These are phyloP conservation scores for Arachis hypogaea DNA, from an alignment of 306 rosid species.

Conservation along the genomic window DNA sequence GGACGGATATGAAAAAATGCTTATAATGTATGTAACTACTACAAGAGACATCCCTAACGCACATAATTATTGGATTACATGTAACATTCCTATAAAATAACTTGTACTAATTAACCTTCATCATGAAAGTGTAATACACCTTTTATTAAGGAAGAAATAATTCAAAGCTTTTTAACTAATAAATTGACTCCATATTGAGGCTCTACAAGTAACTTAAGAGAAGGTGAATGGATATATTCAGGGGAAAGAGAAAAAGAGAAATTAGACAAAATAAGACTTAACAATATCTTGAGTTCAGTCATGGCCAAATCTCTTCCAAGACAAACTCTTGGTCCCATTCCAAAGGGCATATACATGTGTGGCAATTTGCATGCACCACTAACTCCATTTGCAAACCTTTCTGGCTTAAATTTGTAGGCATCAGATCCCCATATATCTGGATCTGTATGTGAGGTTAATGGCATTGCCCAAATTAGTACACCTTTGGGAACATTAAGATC, in stretches of 20 bases:
- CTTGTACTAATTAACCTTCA: too few relatives aligned
- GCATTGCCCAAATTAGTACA: constrained; percentile 29
- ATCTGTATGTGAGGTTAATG: constrained; percentile 32
- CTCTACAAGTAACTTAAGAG: constrained; percentile 37
- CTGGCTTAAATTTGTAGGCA: constrained; percentile 41
- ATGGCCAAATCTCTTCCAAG: constrained; percentile 48
- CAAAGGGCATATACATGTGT: constrained; percentile 48
- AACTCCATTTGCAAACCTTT: constrained; percentile 45
- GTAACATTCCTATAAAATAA: too few relatives aligned
- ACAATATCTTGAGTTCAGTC: constrained; percentile 43
- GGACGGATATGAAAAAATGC: too few relatives aligned
- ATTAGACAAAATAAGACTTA: constrained; percentile 48
- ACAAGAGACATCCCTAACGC: too few relatives aligned
- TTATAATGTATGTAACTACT: too few relatives aligned
- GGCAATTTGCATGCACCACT: constrained; percentile 41
- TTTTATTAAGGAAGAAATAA: background rate
- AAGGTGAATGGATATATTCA: constrained; percentile 41
- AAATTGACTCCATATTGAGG: constrained; percentile 51
- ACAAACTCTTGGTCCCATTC: constrained; percentile 47
- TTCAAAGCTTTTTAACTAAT: constrained; percentile 42
- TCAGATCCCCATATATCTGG: constrained; percentile 41
- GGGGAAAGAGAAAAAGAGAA: constrained; percentile 51
- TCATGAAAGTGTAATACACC: too few relatives aligned
- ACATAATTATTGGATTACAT: too few relatives aligned
- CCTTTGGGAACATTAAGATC: constrained; percentile 36